These are phyloP conservation scores for Tetrapisispora namnaoensis DNA, from an alignment of 805 yeast genomes.

Conservation along the genomic window DNA sequence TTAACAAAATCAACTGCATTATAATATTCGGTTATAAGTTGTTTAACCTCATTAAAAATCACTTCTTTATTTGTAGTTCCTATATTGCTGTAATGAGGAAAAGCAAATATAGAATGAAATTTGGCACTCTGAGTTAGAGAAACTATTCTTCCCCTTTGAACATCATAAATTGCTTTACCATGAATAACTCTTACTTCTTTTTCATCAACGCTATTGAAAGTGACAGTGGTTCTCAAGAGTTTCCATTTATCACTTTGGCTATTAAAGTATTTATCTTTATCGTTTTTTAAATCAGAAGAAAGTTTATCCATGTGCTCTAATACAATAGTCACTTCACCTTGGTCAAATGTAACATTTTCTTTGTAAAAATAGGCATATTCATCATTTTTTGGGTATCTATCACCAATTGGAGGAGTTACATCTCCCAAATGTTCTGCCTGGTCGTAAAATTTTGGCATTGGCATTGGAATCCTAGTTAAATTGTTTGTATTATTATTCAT, in stretches of 20 bases:
- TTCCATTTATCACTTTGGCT: slow-evolving; percentile 32
- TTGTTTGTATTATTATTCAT: slow-evolving; percentile 7
- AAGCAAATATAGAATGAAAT: slow-evolving; percentile 49
- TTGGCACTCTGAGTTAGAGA: slow-evolving; percentile 54
- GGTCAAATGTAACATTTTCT: slow-evolving; percentile 23
- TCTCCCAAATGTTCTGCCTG: slow-evolving; percentile 23
- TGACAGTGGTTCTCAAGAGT: slow-evolving; percentile 29
- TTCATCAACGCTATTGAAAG: slow-evolving; percentile 37
- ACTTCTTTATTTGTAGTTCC: slow-evolving; percentile 33
- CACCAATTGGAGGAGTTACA: slow-evolving; percentile 21
- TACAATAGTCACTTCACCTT: slow-evolving; percentile 20
- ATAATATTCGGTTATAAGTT: slow-evolving; percentile 35
- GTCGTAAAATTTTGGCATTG: slow-evolving; percentile 26
- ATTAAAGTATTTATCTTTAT: slow-evolving; percentile 20
- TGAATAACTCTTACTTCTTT: slow-evolving; percentile 40
- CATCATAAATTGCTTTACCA: slow-evolving; percentile 56
- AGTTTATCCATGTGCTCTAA: slow-evolving; percentile 17
- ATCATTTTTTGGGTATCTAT: slow-evolving; percentile 10
- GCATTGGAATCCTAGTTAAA: slow-evolving; percentile 22
- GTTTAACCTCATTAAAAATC: slow-evolving; percentile 38
- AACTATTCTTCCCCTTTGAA: slow-evolving; percentile 52
- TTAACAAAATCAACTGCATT: slow-evolving; percentile 37
- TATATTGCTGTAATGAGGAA: slow-evolving; percentile 40
- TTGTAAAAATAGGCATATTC: slow-evolving; percentile 10
- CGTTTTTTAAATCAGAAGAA: slow-evolving; percentile 10